phyloP scores from a whole-genome alignment of 768 basidiomycete species.

The Daedaleopsis sinensis region DNA sequence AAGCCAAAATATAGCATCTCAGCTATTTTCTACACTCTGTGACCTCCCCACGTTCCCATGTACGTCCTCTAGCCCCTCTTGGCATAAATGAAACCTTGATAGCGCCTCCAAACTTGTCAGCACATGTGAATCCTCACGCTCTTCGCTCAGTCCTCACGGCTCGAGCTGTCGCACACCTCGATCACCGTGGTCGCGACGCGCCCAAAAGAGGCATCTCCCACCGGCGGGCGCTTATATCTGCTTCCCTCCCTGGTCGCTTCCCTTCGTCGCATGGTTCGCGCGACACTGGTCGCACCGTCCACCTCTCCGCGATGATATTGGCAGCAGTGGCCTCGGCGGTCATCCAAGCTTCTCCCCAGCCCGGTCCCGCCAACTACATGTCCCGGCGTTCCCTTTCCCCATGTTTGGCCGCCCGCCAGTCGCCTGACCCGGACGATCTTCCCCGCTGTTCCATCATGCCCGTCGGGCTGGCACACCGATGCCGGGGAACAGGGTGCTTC shows the following conservation, averaged over 20 bases:
- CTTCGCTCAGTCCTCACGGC: slow-evolving; percentile 2
- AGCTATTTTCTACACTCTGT: background rate
- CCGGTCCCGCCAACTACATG: too few species aligned
- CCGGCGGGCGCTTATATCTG: background rate
- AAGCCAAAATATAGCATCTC: background rate
- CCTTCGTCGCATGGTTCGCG: background rate
- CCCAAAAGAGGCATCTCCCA: background rate
- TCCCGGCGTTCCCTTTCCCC: too few species aligned
- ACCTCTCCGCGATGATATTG: background rate
- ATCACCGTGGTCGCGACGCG: slow-evolving; percentile 13
- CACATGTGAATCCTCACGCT: background rate
- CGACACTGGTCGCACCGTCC: background rate
- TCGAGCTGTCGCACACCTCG: slow-evolving; percentile 18
- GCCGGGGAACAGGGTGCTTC: too few species aligned
- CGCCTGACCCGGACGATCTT: too few species aligned
- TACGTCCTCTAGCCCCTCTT: slow-evolving; percentile 12
- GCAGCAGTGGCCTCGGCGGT: too few species aligned
- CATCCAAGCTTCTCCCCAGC: too few species aligned
- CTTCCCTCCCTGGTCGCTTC: slow-evolving; percentile 4
- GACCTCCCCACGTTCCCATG: slow-evolving; percentile 4
- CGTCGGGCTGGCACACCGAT: too few species aligned
- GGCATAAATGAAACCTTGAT: slow-evolving; percentile 20
- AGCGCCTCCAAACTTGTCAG: background rate
- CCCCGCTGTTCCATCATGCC: too few species aligned
- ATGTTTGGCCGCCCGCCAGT: too few species aligned